Base-by-base conservation (phyloP, 192 early-diverging fungal genomes). In the Spizellomyces punctatus region DNA sequence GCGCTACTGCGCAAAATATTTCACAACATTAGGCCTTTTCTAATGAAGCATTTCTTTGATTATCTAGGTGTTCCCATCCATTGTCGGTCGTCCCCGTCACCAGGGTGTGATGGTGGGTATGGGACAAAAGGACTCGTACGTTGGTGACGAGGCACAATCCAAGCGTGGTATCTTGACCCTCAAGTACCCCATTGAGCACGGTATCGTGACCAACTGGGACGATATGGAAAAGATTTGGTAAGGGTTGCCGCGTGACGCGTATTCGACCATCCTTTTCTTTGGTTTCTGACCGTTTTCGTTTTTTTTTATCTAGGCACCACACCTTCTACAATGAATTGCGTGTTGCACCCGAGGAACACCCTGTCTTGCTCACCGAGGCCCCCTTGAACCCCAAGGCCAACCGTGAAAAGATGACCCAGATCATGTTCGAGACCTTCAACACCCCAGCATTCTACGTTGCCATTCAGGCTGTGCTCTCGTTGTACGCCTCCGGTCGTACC, bases 191-290 rank as follows among this genome's bases (percentile, higher is more conserved):
- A 87, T 87, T 72, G 83, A 85, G 74, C 81, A 85, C 79, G 86
- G 86, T 63, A 87, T 87, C 72, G 83, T 88, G 42, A 85, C 74
- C 71, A 88, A 88, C 85, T 88, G 87, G 87, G 87, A 88, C 57
- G 87, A 88, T 72, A 88, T 88, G 87, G 87, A 88, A 63, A 87
- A 87, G 76, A 87, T 88, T 64, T 88, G 86, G 85, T 78, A 58
- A 67, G 69, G 74, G 17, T 2, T 44, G 10, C 17, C 50, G 14
- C 50, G 17, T 54, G 50, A 54, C 50, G 12, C 12, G 17, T 19
- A 54, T 54, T 12, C 12, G 17, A 54, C 1, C 50, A 54, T 19
- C 1, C 50, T 54, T 54, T 0, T 72, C 17, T 36, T 36, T 36
- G 27, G 27, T 36, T 36, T 36, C 27, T 36, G 27, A 36, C 27